phyloP scores from a whole-genome alignment of 1,284 basidiomycete genomes.

The Boletus calvinii region DNA sequence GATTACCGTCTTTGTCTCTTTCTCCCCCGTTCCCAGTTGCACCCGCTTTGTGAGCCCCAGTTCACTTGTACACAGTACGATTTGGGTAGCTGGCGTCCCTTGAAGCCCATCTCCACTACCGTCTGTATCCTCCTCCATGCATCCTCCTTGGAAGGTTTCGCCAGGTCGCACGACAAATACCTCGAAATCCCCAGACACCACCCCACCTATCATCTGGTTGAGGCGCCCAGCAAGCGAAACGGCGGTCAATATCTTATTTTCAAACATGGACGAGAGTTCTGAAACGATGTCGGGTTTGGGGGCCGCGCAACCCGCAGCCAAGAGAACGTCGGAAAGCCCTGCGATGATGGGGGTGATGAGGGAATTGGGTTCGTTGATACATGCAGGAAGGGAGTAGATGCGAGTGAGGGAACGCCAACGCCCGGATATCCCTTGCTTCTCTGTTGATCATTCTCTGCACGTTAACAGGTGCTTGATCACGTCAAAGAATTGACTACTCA shows the following conservation, averaged over 20 bases:
- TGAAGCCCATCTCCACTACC: not conserved
- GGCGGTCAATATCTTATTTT: slow-evolving; percentile 1
- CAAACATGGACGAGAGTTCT: slow-evolving; percentile 7
- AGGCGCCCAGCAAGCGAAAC: slow-evolving; percentile 10
- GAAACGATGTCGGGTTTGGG: not conserved
- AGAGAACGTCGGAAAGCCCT: slow-evolving; percentile 8
- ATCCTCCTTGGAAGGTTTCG: not conserved
- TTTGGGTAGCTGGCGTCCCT: not conserved
- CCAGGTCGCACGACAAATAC: slow-evolving; percentile 4
- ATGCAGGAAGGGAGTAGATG: slow-evolving; percentile 7
- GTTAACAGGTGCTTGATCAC: not conserved
- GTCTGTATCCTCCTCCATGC: slow-evolving; percentile 12
- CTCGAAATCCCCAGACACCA: slow-evolving; percentile 14
- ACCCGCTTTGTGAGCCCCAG: slow-evolving; percentile 11
- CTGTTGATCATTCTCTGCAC: slow-evolving; percentile 1
- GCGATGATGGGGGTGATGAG: not conserved
- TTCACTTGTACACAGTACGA: slow-evolving; percentile 7
- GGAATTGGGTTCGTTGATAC: not conserved
- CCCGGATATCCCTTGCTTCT: slow-evolving; percentile 16
- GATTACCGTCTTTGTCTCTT: slow-evolving; percentile 1
- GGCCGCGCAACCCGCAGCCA: slow-evolving; percentile 1
- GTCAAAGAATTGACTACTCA: not conserved
- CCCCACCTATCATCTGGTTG: slow-evolving; percentile 6
- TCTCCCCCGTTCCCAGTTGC: not conserved
- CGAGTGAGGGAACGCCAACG: slow-evolving; percentile 20